Evolutionary conservation across 352 stramenopile species (phyloP), one percentile per base, ranked within the genome.

Genomic region (Aphanomyces stellatus): DNA sequence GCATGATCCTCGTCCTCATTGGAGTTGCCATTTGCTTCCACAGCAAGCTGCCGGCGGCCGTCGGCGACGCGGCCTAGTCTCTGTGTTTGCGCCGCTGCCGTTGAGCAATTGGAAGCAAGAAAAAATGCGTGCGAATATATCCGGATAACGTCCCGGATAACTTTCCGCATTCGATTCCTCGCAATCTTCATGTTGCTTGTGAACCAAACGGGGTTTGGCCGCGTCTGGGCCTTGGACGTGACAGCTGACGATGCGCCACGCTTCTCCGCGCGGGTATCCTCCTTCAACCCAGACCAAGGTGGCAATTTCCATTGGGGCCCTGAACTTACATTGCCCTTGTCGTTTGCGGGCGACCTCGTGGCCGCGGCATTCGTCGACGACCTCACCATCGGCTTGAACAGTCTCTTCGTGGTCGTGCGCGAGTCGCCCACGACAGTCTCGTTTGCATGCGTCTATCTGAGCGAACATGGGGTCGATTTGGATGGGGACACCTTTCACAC

Each of bases 1-100:
- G 81, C 5, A 86, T 90, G 78, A 24, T 74, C 42, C 72, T 88
- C 24, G 85, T 88, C 70, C 65, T 88, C 24, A 8, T 85, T 7
- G 81, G 81, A 33, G 81, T 90, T 35, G 41, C 74, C 5, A 83
- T 88, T 70, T 90, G 81, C 70, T 88, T 87, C 53, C 70, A 88
- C 53, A 88, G 79, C 71, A 88, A 88, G 22, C 55, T 64, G 19
- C 33, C 53, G 17, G 30, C 15, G 7, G 31, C 49, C 25, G 49
- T 34, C 3, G 49, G 19, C 17, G 37, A 17, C 8, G 8, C 8
- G 17, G 8, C 37, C 8, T 17, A 17, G 8, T 8, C 37, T 43
- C 17, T 17, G 17, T 43, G 8, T 17, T 43, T 43, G 37, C 37
- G 17, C 8, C 37, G 8, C 8, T 43, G 37, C 37, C 37, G 37